These are phyloP conservation scores for Lactarius evosmus DNA, from an alignment of 768 basidiomycete genomes.

Conservation along the genomic window DNA sequence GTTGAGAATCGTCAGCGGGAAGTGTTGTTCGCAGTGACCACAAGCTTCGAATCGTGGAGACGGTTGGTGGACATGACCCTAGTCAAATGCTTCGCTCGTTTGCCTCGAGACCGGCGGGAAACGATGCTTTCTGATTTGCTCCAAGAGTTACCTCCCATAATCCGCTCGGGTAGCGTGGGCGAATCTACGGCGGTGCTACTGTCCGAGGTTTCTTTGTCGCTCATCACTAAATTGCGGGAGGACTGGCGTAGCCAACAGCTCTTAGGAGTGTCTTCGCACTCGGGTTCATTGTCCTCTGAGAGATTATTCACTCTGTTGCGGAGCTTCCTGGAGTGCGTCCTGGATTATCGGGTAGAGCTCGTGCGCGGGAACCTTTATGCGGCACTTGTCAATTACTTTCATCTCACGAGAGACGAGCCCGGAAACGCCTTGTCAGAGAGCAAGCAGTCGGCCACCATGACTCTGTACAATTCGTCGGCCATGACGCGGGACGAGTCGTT, in stretches of 20 bases:
- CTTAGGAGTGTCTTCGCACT: constrained; percentile 61
- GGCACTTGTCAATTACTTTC: constrained; percentile 82
- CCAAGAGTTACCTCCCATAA: constrained; percentile 68
- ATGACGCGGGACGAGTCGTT: constrained; percentile 25
- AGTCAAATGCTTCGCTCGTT: constrained; percentile 78
- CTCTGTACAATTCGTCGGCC: constrained; percentile 9
- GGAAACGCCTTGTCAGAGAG: not conserved
- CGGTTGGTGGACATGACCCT: constrained; percentile 80
- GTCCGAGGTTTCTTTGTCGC: constrained; percentile 75
- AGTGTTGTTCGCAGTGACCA: constrained; percentile 64
- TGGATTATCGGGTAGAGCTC: constrained; percentile 75
- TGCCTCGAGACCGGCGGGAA: constrained; percentile 81
- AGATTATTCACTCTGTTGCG: constrained; percentile 72
- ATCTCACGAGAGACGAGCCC: constrained; percentile 49
- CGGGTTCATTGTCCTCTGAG: constrained; percentile 74
- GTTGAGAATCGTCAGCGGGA: constrained; percentile 87
- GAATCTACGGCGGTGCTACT: constrained; percentile 78
- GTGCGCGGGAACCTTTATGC: constrained; percentile 96
- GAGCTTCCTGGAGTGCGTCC: constrained; percentile 67
- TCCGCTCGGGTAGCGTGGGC: constrained; percentile 61
- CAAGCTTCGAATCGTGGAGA: constrained; percentile 82
- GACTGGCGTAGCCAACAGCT: constrained; percentile 69
- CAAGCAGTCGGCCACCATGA: not conserved
- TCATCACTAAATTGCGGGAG: constrained; percentile 86
- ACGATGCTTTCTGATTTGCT: constrained; percentile 89